Evolutionary conservation across 345 rosid genomes (phyloP), one percentile per base, ranked within the genome.

Genomic region (Moricandia moricandioides): DNA sequence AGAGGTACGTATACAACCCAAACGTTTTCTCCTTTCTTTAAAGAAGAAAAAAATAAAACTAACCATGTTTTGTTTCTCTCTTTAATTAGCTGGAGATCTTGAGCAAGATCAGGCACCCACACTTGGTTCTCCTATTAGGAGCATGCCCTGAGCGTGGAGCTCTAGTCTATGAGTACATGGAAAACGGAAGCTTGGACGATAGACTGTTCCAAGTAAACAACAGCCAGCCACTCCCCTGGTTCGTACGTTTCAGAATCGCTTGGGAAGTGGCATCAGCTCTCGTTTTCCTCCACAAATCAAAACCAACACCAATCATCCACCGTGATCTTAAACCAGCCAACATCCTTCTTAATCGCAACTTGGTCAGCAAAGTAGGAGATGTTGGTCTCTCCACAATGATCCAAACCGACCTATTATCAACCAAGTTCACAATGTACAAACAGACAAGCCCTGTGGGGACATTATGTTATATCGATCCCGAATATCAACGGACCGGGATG

Each of bases 291-390:
- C 98, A 93, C 83, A 85, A 81, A 69, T 77, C 90, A 27, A 93
- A 85, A 81, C 97, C 98, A 0, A 81, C 69, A 65, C 90, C 90
- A 13, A 86, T 91, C 75, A 82, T 93, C 71, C 98, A 91, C 69
- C 94, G 97, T 9, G 98, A 93, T 81, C 82, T 93, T 56, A 94
- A 94, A 78, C 98, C 98, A 1, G 96, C 86, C 2, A 94, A 94
- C 74, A 89, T 94, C 84, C 74, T 94, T 75, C 96, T 94, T 55
- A 91, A 87, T 77, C 87, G 70, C 16, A 88, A 91, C 81, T 80
- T 82, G 8, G 88, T 91, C 11, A 94, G 97, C 92, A 94, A 94
- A 82, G 87, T 94, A 11, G 90, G 98, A 67, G 97, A 94, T 66
- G 95, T 94, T 0, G 98, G 98, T 39, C 89, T 94, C 35, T 86